Conservation (phyloP, 257 asterid species). For the Solanum sitiens region DNA sequence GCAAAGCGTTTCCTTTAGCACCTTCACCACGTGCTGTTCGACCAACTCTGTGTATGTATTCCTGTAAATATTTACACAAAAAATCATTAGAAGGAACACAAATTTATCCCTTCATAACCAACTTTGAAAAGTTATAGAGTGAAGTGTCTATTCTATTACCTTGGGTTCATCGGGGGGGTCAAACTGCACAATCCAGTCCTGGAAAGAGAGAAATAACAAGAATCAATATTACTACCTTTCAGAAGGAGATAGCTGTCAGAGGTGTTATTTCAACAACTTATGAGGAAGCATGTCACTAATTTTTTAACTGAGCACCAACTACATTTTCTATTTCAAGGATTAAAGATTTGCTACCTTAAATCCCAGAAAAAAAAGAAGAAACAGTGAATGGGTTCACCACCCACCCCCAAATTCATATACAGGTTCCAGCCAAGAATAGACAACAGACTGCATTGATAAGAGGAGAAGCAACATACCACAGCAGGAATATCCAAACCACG, state of each 20-base stretch:
- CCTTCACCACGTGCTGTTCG: conserved; percentile 99
- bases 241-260: background rate
- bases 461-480: conserved; percentile 55
- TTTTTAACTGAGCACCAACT: background rate
- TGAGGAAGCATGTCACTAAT: background rate
- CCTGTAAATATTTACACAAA: conserved; percentile 37
- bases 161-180: conserved; percentile 98
- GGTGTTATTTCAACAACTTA: background rate
- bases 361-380: background rate
- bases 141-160: conserved; percentile 26
- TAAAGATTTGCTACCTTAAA: background rate
- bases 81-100: background rate
- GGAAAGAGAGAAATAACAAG: conserved; percentile 2
- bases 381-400: background rate
- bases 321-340: background rate
- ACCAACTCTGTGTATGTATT: conserved; percentile 91
- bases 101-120: background rate
- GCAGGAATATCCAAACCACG: conserved; percentile 98
- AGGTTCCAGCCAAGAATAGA: background rate
- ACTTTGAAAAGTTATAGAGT: background rate
- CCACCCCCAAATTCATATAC: background rate
- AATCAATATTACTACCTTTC: background rate
- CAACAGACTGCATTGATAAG: background rate
- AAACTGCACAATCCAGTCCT: conserved; percentile 99
- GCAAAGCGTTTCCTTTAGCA: conserved; percentile 86